A percentile compares a stretch with the other conserved stretches of the same genome.
Evolutionary conservation across 805 yeast genomes (phyloP).

Genomic region (Kodamaea leandrae): DNA sequence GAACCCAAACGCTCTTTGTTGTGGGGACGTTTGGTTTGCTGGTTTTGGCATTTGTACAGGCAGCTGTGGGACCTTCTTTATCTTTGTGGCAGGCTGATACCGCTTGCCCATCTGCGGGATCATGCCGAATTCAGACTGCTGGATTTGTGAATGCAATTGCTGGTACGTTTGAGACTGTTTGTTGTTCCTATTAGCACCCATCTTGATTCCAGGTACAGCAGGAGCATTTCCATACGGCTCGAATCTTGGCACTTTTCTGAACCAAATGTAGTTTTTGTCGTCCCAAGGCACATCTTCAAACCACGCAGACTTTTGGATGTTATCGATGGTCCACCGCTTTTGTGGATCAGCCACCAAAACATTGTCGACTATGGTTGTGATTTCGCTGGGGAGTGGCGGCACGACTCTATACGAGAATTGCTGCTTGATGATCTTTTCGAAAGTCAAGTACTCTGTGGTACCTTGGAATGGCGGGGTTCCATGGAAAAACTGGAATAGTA

Average conservation of each 20-base stretch:
- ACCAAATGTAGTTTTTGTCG: conserved; percentile 40
- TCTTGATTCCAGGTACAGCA: conserved; percentile 20
- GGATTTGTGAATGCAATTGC: conserved; percentile 40
- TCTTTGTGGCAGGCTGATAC: conserved; percentile 21
- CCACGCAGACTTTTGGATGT: conserved; percentile 36
- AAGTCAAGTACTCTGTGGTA: conserved; percentile 76
- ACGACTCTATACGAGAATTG: conserved; percentile 53
- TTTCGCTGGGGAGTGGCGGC: conserved; percentile 29
- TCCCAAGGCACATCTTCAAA: conserved; percentile 41
- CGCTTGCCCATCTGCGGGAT: conserved; percentile 31
- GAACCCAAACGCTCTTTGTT: conserved; percentile 2
- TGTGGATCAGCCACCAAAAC: conserved; percentile 33
- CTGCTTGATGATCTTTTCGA: conserved; percentile 78
- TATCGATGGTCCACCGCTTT: conserved; percentile 30
- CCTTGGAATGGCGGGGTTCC: conserved; percentile 93
- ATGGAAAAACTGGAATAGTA: conserved; percentile 74
- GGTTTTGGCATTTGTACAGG: conserved; percentile 1
- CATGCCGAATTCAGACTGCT: conserved; percentile 30
- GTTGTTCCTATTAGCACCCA: conserved; percentile 36
- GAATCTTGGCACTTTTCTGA: conserved; percentile 26
- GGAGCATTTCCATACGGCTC: conserved; percentile 19
- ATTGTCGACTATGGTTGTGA: conserved; percentile 29
- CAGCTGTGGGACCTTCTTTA: conserved; percentile 5
- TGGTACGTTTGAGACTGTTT: conserved; percentile 39
- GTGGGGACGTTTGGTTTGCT: conserved; percentile 5